phyloP scores from a whole-genome alignment of 2,329 filamentous ascomycete species.

The Trichoderma sp. region DNA sequence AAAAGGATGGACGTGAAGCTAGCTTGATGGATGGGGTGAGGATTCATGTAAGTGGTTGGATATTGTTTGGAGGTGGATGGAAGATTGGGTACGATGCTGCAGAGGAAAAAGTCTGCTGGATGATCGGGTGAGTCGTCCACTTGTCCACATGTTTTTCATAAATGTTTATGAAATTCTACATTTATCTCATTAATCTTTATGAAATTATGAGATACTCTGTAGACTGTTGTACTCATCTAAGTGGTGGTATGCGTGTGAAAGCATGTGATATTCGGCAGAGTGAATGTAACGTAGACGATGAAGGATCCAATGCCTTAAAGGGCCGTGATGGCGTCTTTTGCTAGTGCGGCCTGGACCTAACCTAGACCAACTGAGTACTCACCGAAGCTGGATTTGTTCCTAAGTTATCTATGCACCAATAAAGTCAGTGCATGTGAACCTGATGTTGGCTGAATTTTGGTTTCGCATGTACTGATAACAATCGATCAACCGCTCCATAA shows the following conservation, averaged over 20 bases:
- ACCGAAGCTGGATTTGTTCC: neutral
- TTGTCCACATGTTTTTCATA: neutral
- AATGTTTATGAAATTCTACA: neutral
- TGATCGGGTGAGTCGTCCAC: neutral
- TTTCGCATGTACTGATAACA: neutral
- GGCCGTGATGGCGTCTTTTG: neutral
- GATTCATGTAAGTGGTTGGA: neutral
- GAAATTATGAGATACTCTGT: neutral
- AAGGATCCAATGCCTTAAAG: neutral
- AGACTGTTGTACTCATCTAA: neutral
- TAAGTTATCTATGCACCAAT: neutral
- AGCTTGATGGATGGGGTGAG: neutral
- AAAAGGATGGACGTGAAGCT: neutral
- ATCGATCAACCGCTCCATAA: neutral
- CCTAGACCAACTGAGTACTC: neutral
- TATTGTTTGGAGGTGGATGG: neutral
- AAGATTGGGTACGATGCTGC: neutral
- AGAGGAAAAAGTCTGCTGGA: neutral
- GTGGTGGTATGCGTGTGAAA: neutral
- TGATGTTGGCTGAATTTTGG: neutral
- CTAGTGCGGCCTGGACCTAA: neutral
- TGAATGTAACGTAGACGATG: neutral
- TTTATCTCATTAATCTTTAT: neutral
- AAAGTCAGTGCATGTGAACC: neutral
- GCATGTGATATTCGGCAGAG: neutral